These are phyloP conservation scores for Fusarium euwallaceae DNA, from an alignment of 2,329 filamentous ascomycete genomes.

Conservation along the genomic window DNA sequence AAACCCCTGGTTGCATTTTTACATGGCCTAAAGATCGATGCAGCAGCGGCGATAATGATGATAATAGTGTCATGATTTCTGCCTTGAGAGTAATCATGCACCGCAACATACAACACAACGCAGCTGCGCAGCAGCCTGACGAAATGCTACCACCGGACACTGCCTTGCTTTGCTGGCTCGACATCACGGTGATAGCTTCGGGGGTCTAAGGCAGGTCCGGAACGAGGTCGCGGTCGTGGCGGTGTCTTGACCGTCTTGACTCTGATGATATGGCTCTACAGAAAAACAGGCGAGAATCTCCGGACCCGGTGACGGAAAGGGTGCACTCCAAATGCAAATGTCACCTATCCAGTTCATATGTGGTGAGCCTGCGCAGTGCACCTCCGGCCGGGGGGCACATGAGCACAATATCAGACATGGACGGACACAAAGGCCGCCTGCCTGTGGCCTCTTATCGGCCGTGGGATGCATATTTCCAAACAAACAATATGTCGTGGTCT, in stretches of 20 bases:
- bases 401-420: conserved; percentile 33
- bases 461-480: conserved; percentile 38
- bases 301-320: background rate
- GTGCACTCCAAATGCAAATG: conserved; percentile 29
- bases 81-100: conserved; percentile 23
- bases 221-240: conserved; percentile 31
- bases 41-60: conserved; percentile 3
- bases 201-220: conserved; percentile 15
- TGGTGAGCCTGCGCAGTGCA: conserved; percentile 40
- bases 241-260: conserved; percentile 10
- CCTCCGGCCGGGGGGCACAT: conserved; percentile 18
- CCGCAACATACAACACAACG: background rate
- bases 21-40: conserved; percentile 24
- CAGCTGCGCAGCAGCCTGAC: background rate
- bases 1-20: conserved; percentile 10
- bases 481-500: conserved; percentile 42
- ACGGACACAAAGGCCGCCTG: conserved; percentile 26
- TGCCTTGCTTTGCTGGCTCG: conserved; percentile 26
- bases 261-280: conserved; percentile 11
- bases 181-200: conserved; percentile 28
- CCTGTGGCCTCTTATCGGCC: conserved; percentile 28
- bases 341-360: conserved; percentile 32
- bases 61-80: conserved; percentile 36
- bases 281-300: background rate
- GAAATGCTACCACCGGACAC: conserved; percentile 12